phyloP scores from a whole-genome alignment of 1,284 basidiomycete species.

The Rhodotorula sp. region DNA sequence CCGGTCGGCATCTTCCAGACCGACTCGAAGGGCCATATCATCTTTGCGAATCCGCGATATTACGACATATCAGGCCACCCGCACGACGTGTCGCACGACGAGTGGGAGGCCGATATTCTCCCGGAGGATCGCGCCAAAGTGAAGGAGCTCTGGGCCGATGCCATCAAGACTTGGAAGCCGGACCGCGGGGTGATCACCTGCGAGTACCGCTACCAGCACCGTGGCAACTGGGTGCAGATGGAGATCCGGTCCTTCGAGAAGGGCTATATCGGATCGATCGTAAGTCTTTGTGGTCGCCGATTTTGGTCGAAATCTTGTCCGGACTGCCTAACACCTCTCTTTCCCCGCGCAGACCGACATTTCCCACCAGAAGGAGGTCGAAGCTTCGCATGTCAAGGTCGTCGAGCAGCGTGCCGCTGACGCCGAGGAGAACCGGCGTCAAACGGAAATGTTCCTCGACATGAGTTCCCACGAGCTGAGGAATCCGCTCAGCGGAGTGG shows the following conservation, averaged over 20 bases:
- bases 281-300: neutral
- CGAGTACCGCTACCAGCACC: conserved; percentile 25
- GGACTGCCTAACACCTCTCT: too few relatives aligned
- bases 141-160: conserved; percentile 1
- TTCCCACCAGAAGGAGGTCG: conserved; percentile 39
- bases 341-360: conserved; percentile 42
- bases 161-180: conserved; percentile 10
- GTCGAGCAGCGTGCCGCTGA: conserved; percentile 41
- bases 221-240: conserved; percentile 24
- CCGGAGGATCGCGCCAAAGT: conserved; percentile 12
- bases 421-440: conserved; percentile 39
- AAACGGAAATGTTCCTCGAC: conserved; percentile 43
- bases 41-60: conserved; percentile 29
- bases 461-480: conserved; percentile 17
- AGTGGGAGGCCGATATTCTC: conserved; percentile 26
- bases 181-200: conserved; percentile 1
- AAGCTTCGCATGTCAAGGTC: conserved; percentile 38
- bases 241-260: conserved; percentile 9
- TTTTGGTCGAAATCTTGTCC: neutral
- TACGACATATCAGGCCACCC: conserved; percentile 29
- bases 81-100: conserved; percentile 8
- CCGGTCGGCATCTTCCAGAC: conserved; percentile 43
- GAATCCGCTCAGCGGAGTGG: conserved; percentile 12
- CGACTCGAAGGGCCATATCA: conserved; percentile 28
- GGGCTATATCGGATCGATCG: conserved; percentile 4